Conservation (phyloP, 495 filamentous ascomycete species). For the Xeromyces bisporus region DNA sequence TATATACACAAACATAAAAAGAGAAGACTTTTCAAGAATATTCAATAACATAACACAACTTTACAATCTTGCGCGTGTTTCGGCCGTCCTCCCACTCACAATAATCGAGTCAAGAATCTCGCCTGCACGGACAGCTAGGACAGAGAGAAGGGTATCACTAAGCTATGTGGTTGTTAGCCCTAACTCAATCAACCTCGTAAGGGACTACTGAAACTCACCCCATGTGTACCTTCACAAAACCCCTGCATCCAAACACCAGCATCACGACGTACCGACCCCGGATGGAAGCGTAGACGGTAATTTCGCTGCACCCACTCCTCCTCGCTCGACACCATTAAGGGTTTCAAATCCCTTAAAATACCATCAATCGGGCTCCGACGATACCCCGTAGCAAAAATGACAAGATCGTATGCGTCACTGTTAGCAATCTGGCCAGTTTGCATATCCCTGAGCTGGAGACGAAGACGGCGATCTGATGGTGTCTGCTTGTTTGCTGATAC, state of each 20-base stretch:
- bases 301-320: constrained; percentile 35
- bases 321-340: constrained; percentile 9
- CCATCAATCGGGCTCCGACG: not conserved
- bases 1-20: no score
- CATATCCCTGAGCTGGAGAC: not conserved
- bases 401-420: not conserved
- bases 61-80: not conserved
- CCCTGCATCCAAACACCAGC: constrained; percentile 86
- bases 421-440: not conserved
- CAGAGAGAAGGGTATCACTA: constrained; percentile 64
- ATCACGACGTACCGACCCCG: constrained; percentile 40
- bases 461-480: constrained; percentile 22
- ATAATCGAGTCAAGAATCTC: constrained; percentile 72
- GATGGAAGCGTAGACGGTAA: constrained; percentile 55
- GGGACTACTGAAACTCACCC: constrained; percentile 25
- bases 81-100: constrained; percentile 11
- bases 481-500: constrained; percentile 14
- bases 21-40: no score
- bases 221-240: constrained; percentile 83
- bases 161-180: no score
- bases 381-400: not conserved
- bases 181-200: no score
- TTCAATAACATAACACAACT: not conserved
- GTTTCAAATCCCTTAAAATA: not conserved
- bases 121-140: constrained; percentile 56